A percentile compares a stretch with the other conserved stretches of the same genome.
These are phyloP conservation scores for Glebionis coronaria DNA, from an alignment of 129 eudicot species.

Conservation along the genomic window DNA sequence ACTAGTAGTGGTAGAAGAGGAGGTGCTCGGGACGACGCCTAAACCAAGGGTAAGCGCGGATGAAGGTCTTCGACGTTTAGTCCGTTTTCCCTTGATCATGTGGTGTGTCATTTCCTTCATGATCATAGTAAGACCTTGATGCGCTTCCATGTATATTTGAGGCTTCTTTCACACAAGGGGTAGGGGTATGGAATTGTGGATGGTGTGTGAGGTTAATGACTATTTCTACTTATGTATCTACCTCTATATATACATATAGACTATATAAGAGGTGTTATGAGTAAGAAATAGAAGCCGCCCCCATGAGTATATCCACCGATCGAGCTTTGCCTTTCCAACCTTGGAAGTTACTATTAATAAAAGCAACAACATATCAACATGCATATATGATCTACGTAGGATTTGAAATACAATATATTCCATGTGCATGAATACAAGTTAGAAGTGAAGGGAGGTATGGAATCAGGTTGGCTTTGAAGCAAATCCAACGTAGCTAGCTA, in stretches of 20 bases:
- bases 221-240: slow-evolving; percentile 15
- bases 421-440: slow-evolving; percentile 38
- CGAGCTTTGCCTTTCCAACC: slow-evolving; percentile 47
- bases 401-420: slow-evolving; percentile 18
- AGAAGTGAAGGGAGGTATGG: slow-evolving; percentile 23
- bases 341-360: slow-evolving; percentile 41
- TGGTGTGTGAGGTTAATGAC: neutral
- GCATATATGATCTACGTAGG: neutral
- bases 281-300: slow-evolving; percentile 32
- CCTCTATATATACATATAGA: neutral
- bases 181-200: slow-evolving; percentile 9
- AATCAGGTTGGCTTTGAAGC: slow-evolving; percentile 37
- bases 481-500: slow-evolving; percentile 26
- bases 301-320: slow-evolving; percentile 39
- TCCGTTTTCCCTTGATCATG: slow-evolving; percentile 55
- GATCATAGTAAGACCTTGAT: slow-evolving; percentile 19
- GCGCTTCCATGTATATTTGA: slow-evolving; percentile 35
- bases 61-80: slow-evolving; percentile 48
- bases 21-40: slow-evolving; percentile 19
- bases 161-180: neutral
- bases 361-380: neutral
- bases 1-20: slow-evolving; percentile 22
- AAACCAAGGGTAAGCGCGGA: slow-evolving; percentile 40
- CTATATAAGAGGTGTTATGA: slow-evolving; percentile 14
- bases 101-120: slow-evolving; percentile 18